A percentile compares a stretch with the other conserved stretches of the same genome.
Conservation (phyloP, 352 stramenopile genomes). For the Achlya hypogyna region DNA sequence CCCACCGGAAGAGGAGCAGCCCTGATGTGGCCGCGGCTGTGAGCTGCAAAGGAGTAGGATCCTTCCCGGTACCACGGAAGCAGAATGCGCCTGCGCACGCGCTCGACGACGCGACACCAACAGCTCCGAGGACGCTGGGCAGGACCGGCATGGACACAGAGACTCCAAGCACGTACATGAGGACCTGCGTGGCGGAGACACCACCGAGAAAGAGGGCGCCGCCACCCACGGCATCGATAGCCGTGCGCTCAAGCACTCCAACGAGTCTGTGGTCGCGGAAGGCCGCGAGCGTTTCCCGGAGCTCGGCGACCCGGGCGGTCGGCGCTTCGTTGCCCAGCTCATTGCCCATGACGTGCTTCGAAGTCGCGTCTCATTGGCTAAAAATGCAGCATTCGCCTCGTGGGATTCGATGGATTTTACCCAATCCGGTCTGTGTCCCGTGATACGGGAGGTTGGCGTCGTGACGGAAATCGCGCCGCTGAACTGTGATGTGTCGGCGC, state of each 20-base stretch:
- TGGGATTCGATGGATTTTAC: too few relatives aligned
- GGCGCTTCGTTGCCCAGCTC: background rate
- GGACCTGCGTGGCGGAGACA: constrained; percentile 35
- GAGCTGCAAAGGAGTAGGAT: constrained; percentile 17
- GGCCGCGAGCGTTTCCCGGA: background rate
- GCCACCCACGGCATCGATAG: constrained; percentile 38
- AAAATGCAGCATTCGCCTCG: constrained; percentile 12
- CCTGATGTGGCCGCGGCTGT: constrained; percentile 23
- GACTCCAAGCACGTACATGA: constrained; percentile 35
- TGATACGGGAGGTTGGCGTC: too few relatives aligned
- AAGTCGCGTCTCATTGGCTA: background rate
- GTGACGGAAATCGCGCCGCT: too few relatives aligned
- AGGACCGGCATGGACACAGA: constrained; percentile 38
- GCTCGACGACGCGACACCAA: constrained; percentile 42
- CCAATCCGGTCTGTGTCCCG: too few relatives aligned
- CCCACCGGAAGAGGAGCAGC: constrained; percentile 6
- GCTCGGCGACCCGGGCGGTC: background rate
- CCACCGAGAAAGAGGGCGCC: constrained; percentile 40
- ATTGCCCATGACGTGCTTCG: background rate
- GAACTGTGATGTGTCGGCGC: too few relatives aligned
- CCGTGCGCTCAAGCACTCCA: background rate
- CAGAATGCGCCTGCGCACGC: constrained; percentile 35
- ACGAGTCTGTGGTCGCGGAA: background rate
- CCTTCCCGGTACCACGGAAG: constrained; percentile 26
- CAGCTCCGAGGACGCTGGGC: constrained; percentile 30